Evolutionary conservation across 2,329 filamentous ascomycete genomes (phyloP).

Genomic region (Xylariaceae sp.): DNA sequence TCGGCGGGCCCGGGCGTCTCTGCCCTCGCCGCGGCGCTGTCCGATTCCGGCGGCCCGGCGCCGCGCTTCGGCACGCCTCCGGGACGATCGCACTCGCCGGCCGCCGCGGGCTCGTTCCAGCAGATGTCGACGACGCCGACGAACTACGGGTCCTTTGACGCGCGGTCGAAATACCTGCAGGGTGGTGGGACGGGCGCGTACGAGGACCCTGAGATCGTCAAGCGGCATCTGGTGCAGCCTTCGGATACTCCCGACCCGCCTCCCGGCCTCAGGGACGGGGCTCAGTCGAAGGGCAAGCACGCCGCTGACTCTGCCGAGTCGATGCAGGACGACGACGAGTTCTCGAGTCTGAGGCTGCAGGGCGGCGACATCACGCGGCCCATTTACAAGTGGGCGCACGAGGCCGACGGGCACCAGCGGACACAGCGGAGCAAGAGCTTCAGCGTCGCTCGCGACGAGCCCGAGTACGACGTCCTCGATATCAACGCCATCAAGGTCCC

Average conservation of each 20-base stretch:
- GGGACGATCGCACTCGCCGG: slow-evolving; percentile 51
- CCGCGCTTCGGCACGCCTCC: slow-evolving; percentile 63
- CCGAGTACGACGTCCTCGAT: slow-evolving; percentile 72
- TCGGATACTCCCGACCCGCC: slow-evolving; percentile 39
- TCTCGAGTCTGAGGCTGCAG: slow-evolving; percentile 87
- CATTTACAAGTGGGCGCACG: slow-evolving; percentile 95
- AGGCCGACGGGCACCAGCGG: slow-evolving; percentile 63
- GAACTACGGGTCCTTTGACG: slow-evolving; percentile 82
- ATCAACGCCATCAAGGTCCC: slow-evolving; percentile 89
- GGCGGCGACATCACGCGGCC: slow-evolving; percentile 91
- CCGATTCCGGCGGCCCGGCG: slow-evolving; percentile 64
- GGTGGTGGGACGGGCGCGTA: slow-evolving; percentile 51
- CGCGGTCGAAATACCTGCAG: slow-evolving; percentile 44
- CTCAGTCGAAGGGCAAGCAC: slow-evolving; percentile 47
- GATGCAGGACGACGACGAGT: slow-evolving; percentile 63
- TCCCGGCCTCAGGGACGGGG: slow-evolving; percentile 25
- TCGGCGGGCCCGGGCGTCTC: slow-evolving; percentile 74
- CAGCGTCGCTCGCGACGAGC: slow-evolving; percentile 65
- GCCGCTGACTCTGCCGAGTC: slow-evolving; percentile 26
- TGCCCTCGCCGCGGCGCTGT: slow-evolving; percentile 80
- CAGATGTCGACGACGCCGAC: slow-evolving; percentile 50
- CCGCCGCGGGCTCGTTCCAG: slow-evolving; percentile 35
- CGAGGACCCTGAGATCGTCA: slow-evolving; percentile 88
- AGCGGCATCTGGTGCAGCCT: slow-evolving; percentile 76
- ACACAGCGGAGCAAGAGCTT: slow-evolving; percentile 84